Base-by-base conservation (phyloP, 202 grass and related monocot genomes). In the Alloteropsis angusta region DNA sequence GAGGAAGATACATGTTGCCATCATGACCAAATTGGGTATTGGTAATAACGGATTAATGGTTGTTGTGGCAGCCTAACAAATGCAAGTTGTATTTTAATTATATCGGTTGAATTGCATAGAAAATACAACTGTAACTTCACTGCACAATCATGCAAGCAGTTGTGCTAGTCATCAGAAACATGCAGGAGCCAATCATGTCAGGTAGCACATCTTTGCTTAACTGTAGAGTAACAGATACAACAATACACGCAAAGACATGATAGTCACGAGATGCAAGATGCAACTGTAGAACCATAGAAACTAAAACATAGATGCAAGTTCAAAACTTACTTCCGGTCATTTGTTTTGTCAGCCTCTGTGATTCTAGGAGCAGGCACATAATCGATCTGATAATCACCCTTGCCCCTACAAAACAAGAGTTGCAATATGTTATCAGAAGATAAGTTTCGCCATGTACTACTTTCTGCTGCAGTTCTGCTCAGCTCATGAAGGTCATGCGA, bases 321-420 rank as follows among this genome's bases (percentile, higher is more conserved):
- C 21, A 49, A 81, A 62, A 38, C 88, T 88, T 75, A 99, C 96
- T 90, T 99, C 56, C 26, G 60, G 34, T 99, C 96, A 56, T 99
- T 89, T 81, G 76, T 82, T 83, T 96, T 99, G 72, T 99, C 96
- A 82, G 96, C 96, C 85, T 99, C 96, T 52, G 96, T 99, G 60
- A 91, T 93, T 82, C 96, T 89, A 84, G 96, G 79, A 79, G 90
- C 96, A 84, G 96, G 96, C 38, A 89, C 86, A 76, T 91, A 99
- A 80, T 99, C 96, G 82, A 95, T 91, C 18, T 99, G 86, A 72
- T 93, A 95, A 50, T 92, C 86, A 80, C 92, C 90, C 89, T 99
- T 95, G 63, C 81, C 92, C 85, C 96, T 99, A 60, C 37, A 82
- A 68, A 42, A 72, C 65, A 86, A 84, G 53, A 28, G 12, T 65